Conservation (phyloP, 768 basidiomycete species). For the Hericium erinaceus region DNA sequence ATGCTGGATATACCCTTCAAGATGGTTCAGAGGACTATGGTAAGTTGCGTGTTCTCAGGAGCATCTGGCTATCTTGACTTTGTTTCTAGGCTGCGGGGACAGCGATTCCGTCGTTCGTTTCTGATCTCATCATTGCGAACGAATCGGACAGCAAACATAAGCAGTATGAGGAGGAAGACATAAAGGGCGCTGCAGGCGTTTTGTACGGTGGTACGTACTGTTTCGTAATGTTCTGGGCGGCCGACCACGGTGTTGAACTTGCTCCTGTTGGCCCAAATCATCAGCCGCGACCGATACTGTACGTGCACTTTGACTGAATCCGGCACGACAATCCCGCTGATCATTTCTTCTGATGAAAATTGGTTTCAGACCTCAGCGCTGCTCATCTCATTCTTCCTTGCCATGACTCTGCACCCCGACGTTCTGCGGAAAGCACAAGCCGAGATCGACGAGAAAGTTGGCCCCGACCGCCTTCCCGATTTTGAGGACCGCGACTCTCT, state of each 20-base stretch:
- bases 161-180: constrained; percentile 11
- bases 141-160: background rate
- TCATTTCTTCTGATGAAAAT: background rate
- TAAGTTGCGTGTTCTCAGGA: background rate
- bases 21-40: constrained; percentile 11
- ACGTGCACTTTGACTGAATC: background rate
- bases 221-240: background rate
- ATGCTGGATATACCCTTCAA: constrained; percentile 14
- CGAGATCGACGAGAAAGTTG: constrained; percentile 19
- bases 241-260: background rate
- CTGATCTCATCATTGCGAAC: constrained; percentile 9
- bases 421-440: constrained; percentile 18
- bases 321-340: too few relatives aligned
- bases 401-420: constrained; percentile 15
- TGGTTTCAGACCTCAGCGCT: constrained; percentile 10
- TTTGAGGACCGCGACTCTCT: constrained; percentile 16
- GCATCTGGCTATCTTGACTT: background rate
- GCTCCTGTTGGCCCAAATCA: background rate
- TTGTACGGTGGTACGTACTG: constrained; percentile 11
- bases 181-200: constrained; percentile 13
- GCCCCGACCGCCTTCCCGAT: constrained; percentile 18
- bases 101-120: constrained; percentile 13
- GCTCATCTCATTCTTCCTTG: constrained; percentile 11
- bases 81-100: constrained; percentile 11
- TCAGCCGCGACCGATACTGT: constrained; percentile 15